These are phyloP conservation scores for Eucommia ulmoides DNA, from an alignment of 257 asterid genomes.

Conservation along the genomic window DNA sequence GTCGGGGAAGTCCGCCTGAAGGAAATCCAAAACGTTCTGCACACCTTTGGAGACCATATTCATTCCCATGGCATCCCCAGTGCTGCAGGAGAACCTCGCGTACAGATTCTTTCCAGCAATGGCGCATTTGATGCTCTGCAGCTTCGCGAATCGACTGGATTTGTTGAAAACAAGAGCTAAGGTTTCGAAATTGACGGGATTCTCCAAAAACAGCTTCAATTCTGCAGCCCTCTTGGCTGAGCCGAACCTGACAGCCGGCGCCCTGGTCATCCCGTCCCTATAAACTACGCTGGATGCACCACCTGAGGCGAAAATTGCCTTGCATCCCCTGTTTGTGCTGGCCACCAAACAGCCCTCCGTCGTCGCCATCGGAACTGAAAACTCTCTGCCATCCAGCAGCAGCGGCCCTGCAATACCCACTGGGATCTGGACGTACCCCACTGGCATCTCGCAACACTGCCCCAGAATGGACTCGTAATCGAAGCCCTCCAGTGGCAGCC, in stretches of 20 bases:
- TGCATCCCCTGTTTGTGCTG: slow-evolving; percentile 35
- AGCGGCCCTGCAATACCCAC: slow-evolving; percentile 10
- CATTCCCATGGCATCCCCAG: slow-evolving; percentile 33
- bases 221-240: slow-evolving; percentile 32
- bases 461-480: slow-evolving; percentile 29
- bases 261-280: slow-evolving; percentile 34
- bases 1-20: slow-evolving; percentile 25
- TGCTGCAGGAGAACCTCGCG: slow-evolving; percentile 29
- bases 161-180: slow-evolving; percentile 25
- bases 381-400: slow-evolving; percentile 22
- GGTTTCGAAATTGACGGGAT: slow-evolving; percentile 5
- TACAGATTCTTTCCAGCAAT: slow-evolving; percentile 35
- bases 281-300: slow-evolving; percentile 24
- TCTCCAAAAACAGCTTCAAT: slow-evolving; percentile 27
- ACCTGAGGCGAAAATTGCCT: slow-evolving; percentile 29
- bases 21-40: slow-evolving; percentile 27
- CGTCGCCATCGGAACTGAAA: slow-evolving; percentile 34
- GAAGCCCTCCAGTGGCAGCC: slow-evolving; percentile 32
- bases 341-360: slow-evolving; percentile 41
- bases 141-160: slow-evolving; percentile 32
- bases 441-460: slow-evolving; percentile 44
- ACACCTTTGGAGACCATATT: slow-evolving; percentile 22
- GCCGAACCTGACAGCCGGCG: slow-evolving; percentile 27
- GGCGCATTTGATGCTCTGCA: slow-evolving; percentile 32
- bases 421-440: slow-evolving; percentile 38